Base-by-base conservation (phyloP, 78 protist species). In the Cavenderia fasciculata region DNA sequence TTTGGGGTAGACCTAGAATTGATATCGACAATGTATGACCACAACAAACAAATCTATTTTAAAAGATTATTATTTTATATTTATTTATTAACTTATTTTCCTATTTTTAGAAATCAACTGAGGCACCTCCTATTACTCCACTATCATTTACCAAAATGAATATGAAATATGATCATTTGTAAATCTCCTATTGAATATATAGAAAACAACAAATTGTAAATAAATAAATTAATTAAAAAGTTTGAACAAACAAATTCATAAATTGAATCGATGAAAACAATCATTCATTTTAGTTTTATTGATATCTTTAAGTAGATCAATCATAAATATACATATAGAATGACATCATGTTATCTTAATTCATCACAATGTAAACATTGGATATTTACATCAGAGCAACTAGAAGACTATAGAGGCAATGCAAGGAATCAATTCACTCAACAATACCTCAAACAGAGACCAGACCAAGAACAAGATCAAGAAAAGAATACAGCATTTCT, bases 1-100 rank as follows among this genome's bases (percentile, higher is more conserved):
- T 82, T 33, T 82, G 90, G 90, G 90, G 79, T 8, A 82, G 90
- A 82, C 90, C 90, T 23, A 59, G 52, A 52, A 65, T 75, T 27
- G 72, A n/a, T n/a, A 62, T 66, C 18, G 76, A 74, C 19, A 65
- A 62, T 78, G 86, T 76, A 51, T 33, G 3, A 33, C 6, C 6
- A n/a, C 40, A 44, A 5, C 23, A 44, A 40, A n/a, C n/a, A 38
- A 23, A 18, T 43, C 27, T 11, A 7, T 44, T 7, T 66, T 25
- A 19, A 36, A 23, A 66, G 11, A 19, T 14, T 23, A 19, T 49
- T 34, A 18, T 54, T 8, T 27, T 38, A 49, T 18, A 29, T 4
- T 10, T 47, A 47, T 51, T 73, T 4, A 14, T 54, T 73, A 1
- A n/a, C 19, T 54, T 10, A 54, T 16, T 52, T 72, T n/a, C 18